Evolutionary conservation across 148 eudicot species (phyloP).

Genomic region (Chenopodium album): DNA sequence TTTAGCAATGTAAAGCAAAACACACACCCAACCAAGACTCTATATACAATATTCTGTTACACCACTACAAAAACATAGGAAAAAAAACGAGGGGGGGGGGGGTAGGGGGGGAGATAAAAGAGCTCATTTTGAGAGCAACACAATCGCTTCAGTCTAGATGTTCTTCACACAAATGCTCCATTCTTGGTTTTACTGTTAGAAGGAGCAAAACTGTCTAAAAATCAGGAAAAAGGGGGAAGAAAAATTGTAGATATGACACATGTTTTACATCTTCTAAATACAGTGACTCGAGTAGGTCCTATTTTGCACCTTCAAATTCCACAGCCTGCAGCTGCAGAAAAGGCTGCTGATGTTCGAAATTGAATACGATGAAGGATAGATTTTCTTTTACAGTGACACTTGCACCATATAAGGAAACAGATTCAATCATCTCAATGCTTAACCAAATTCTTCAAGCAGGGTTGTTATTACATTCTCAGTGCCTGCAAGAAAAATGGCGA

Average conservation of each 20-base stretch:
- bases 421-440: slow-evolving; percentile 11
- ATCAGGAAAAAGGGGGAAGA: neutral
- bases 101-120: neutral
- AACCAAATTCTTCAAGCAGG: slow-evolving; percentile 45
- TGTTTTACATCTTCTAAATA: slow-evolving; percentile 34
- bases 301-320: slow-evolving; percentile 4
- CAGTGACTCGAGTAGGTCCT: slow-evolving; percentile 6
- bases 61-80: neutral
- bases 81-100: too few species aligned
- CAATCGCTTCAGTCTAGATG: neutral
- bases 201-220: slow-evolving; percentile 14
- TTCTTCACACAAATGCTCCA: slow-evolving; percentile 31
- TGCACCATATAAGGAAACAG: neutral
- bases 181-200: slow-evolving; percentile 11
- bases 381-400: neutral
- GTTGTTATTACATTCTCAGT: slow-evolving; percentile 35
- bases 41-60: slow-evolving; percentile 11
- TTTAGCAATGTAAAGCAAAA: neutral
- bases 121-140: slow-evolving; percentile 16
- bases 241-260: slow-evolving; percentile 3
- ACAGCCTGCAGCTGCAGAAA: neutral
- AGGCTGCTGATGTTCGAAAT: slow-evolving; percentile 1
- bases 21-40: neutral
- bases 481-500: slow-evolving; percentile 34
- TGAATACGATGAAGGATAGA: neutral